phyloP scores from a whole-genome alignment of 495 filamentous ascomycete genomes.

The Aspergillus avenaceus region DNA sequence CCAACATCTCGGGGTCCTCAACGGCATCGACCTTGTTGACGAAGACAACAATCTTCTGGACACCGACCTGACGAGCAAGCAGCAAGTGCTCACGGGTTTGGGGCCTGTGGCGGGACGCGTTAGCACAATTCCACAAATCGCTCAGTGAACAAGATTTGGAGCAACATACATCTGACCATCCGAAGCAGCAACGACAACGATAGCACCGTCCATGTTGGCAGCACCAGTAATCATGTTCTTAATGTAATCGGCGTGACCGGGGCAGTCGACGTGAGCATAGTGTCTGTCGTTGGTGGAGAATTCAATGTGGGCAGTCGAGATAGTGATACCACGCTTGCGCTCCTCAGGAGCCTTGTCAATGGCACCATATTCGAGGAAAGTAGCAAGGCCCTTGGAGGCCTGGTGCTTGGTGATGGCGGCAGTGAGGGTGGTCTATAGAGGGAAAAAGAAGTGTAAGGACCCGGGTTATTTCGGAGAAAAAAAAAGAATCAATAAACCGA shows the following conservation, averaged over 20 bases:
- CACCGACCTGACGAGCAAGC: slow-evolving; percentile 94
- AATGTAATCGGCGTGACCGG: slow-evolving; percentile 99
- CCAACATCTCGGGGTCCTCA: slow-evolving; percentile 98
- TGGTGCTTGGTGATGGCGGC: slow-evolving; percentile 98
- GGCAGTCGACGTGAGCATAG: slow-evolving; percentile 99
- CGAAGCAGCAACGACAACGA: slow-evolving; percentile 97
- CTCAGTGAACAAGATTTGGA: neutral
- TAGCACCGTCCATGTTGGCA: slow-evolving; percentile 94
- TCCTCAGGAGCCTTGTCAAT: slow-evolving; percentile 99
- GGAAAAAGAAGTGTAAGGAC: slow-evolving; percentile 22
- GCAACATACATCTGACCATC: slow-evolving; percentile 94
- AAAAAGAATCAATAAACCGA: slow-evolving; percentile 7
- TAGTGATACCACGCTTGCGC: slow-evolving; percentile 99
- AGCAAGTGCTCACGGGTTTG: slow-evolving; percentile 98
- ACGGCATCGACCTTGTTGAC: slow-evolving; percentile 98
- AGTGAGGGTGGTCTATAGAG: slow-evolving; percentile 87
- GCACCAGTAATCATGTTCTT: slow-evolving; percentile 99
- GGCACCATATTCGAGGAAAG: slow-evolving; percentile 90
- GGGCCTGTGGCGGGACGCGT: slow-evolving; percentile 54
- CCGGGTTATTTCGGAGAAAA: slow-evolving; percentile 13
- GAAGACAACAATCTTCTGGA: slow-evolving; percentile 96
- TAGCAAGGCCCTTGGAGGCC: slow-evolving; percentile 86
- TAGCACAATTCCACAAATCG: slow-evolving; percentile 12
- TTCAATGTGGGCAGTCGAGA: slow-evolving; percentile 96
- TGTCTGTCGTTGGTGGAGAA: slow-evolving; percentile 88